phyloP scores from a whole-genome alignment of 805 yeast species.

The Wickerhamiella kurtzmanii region DNA sequence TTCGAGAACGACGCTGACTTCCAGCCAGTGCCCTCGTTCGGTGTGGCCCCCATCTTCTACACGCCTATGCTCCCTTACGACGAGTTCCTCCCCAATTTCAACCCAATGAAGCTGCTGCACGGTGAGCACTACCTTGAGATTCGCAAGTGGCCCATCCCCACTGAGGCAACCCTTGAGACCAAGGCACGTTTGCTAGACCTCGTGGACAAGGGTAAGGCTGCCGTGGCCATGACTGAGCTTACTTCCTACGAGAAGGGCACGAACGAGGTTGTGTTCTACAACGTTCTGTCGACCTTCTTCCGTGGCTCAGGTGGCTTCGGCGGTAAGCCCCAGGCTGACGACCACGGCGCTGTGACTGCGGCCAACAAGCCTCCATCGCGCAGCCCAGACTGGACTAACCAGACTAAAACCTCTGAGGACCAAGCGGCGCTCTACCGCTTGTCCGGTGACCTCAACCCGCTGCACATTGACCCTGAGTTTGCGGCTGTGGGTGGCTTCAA shows the following conservation, averaged over 20 bases:
- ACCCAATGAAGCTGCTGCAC: conserved; percentile 78
- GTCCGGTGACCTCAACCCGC: conserved; percentile 89
- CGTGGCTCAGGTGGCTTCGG: conserved; percentile 52
- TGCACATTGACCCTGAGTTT: conserved; percentile 84
- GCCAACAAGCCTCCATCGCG: conserved; percentile 49
- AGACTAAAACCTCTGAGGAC: conserved; percentile 46
- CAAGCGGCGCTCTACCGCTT: conserved; percentile 84
- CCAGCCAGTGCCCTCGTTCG: conserved; percentile 79
- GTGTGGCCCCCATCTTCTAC: conserved; percentile 76
- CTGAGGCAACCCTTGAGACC: conserved; percentile 49
- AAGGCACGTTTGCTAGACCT: conserved; percentile 56
- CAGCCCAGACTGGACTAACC: conserved; percentile 52
- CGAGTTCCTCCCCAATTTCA: conserved; percentile 61
- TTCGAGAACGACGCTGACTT: conserved; percentile 68
- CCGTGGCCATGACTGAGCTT: conserved; percentile 59
- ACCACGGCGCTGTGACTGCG: conserved; percentile 48
- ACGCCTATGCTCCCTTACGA: conserved; percentile 41
- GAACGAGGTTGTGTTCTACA: conserved; percentile 59
- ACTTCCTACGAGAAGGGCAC: conserved; percentile 56
- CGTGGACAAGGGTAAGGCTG: conserved; percentile 75
- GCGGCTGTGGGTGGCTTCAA: conserved; percentile 80
- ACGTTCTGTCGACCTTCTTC: conserved; percentile 73
- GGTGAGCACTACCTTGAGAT: conserved; percentile 89
- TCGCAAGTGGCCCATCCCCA: conserved; percentile 64
- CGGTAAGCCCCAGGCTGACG: conserved; percentile 38